phyloP scores from a whole-genome alignment of 768 basidiomycete species.

The Russula griseocarnosa region DNA sequence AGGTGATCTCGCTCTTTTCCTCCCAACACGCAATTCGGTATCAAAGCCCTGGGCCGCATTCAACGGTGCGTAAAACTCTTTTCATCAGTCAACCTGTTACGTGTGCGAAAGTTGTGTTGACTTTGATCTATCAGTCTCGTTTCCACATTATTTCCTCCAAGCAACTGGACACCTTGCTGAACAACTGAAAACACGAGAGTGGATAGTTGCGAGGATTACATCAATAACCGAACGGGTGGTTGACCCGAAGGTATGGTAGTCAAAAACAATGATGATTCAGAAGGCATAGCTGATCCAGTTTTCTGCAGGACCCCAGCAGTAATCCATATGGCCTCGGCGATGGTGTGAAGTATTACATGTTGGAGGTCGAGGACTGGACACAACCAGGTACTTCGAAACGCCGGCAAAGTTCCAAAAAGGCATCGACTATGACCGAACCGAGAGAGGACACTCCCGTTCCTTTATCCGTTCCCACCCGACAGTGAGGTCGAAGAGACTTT shows the following conservation, averaged over 20 bases:
- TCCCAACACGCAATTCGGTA: slow-evolving; percentile 91
- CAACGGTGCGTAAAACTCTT: slow-evolving; percentile 59
- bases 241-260: slow-evolving; percentile 59
- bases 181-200: slow-evolving; percentile 86
- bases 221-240: slow-evolving; percentile 84
- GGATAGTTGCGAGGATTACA: slow-evolving; percentile 92
- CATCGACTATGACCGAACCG: slow-evolving; percentile 38
- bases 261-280: not conserved
- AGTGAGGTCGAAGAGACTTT: slow-evolving; percentile 74
- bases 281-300: slow-evolving; percentile 5
- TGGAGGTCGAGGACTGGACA: slow-evolving; percentile 93
- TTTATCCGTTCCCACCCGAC: slow-evolving; percentile 59
- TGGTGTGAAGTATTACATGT: slow-evolving; percentile 89
- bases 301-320: slow-evolving; percentile 63
- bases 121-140: slow-evolving; percentile 62
- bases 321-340: slow-evolving; percentile 89
- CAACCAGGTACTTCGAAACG: slow-evolving; percentile 65
- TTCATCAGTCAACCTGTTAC: not conserved
- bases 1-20: slow-evolving; percentile 91
- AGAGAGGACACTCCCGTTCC: slow-evolving; percentile 41
- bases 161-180: slow-evolving; percentile 83
- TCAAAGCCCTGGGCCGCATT: slow-evolving; percentile 98
- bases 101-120: slow-evolving; percentile 27
- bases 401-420: slow-evolving; percentile 50
- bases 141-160: slow-evolving; percentile 96